phyloP scores from a whole-genome alignment of 768 basidiomycete species.

The Leccinum arenicola region DNA sequence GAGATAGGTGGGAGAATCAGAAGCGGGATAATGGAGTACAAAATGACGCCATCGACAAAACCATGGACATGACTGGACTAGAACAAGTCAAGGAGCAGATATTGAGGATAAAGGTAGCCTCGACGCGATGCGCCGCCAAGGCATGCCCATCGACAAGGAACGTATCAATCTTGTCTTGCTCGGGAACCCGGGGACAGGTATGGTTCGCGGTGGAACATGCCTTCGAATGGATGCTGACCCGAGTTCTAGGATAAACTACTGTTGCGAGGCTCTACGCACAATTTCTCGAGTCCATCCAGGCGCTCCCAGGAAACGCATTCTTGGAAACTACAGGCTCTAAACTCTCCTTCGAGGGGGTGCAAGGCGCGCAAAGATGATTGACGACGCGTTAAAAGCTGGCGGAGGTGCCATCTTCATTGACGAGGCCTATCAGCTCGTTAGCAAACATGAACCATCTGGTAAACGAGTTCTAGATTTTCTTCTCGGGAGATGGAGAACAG shows the following conservation, averaged over 20 bases:
- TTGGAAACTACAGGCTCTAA: slow-evolving; percentile 63
- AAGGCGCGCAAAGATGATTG: slow-evolving; percentile 48
- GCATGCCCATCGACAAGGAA: slow-evolving; percentile 48
- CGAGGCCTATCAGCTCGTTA: slow-evolving; percentile 69
- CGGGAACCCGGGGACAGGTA: slow-evolving; percentile 76
- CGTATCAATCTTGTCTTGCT: slow-evolving; percentile 61
- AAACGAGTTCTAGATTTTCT: slow-evolving; percentile 65
- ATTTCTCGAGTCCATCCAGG: slow-evolving; percentile 55
- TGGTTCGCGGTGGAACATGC: slow-evolving; percentile 2
- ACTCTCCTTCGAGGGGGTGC: slow-evolving; percentile 57
- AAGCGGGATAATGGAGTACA: slow-evolving; percentile 52
- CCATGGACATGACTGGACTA: slow-evolving; percentile 70
- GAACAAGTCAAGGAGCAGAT: slow-evolving; percentile 62
- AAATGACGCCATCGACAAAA: slow-evolving; percentile 55
- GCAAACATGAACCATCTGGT: slow-evolving; percentile 47
- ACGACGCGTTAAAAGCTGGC: slow-evolving; percentile 47
- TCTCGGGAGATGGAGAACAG: slow-evolving; percentile 73
- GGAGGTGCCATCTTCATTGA: slow-evolving; percentile 72
- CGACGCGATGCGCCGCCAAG: slow-evolving; percentile 53
- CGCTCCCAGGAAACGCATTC: slow-evolving; percentile 53
- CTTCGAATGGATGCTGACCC: not conserved
- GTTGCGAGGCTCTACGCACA: slow-evolving; percentile 64
- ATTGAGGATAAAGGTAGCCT: slow-evolving; percentile 60
- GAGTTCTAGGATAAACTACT: slow-evolving; percentile 59
- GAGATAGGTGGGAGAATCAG: slow-evolving; percentile 54